phyloP scores from a whole-genome alignment of 148 eudicot species.

The Chenopodium album region DNA sequence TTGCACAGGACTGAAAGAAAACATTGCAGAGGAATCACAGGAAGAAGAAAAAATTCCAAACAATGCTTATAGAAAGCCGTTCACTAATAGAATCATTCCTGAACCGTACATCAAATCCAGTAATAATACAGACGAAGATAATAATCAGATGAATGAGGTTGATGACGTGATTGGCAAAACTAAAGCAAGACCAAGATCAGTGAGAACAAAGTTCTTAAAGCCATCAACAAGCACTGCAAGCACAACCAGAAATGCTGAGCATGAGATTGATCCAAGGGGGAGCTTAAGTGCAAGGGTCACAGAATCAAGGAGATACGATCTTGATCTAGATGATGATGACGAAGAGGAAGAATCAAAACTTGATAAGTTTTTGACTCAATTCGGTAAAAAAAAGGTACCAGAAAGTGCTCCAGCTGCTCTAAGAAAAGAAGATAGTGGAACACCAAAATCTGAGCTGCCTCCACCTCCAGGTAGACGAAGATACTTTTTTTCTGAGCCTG shows the following conservation, averaged over 20 bases:
- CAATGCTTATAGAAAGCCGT: constrained; percentile 32
- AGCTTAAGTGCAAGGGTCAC: constrained; percentile 26
- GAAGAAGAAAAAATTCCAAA: constrained; percentile 11
- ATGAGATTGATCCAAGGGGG: constrained; percentile 16
- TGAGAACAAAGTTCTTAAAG: constrained; percentile 46
- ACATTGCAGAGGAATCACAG: background rate
- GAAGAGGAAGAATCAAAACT: constrained; percentile 19
- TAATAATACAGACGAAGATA: background rate
- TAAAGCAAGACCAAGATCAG: constrained; percentile 57
- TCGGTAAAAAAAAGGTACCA: constrained; percentile 9
- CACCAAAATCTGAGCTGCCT: constrained; percentile 29
- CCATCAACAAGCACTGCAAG: constrained; percentile 30
- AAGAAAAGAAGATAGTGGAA: constrained; percentile 10
- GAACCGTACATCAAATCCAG: constrained; percentile 53
- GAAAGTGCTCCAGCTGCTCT: background rate
- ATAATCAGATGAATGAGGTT: constrained; percentile 5
- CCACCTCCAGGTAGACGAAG: constrained; percentile 41
- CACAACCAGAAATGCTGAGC: constrained; percentile 17
- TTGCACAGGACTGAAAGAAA: constrained; percentile 14
- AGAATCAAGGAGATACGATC: background rate
- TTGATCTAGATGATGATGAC: constrained; percentile 14
- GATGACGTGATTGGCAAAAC: constrained; percentile 22
- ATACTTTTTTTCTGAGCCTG: constrained; percentile 22
- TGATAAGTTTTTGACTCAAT: background rate
- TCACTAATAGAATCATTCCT: constrained; percentile 28